Percentiles rank a stretch among this genome's conserved stretches.
These are phyloP conservation scores for Penicillium cataractarum DNA, from an alignment of 495 filamentous ascomycete genomes.

Conservation along the genomic window DNA sequence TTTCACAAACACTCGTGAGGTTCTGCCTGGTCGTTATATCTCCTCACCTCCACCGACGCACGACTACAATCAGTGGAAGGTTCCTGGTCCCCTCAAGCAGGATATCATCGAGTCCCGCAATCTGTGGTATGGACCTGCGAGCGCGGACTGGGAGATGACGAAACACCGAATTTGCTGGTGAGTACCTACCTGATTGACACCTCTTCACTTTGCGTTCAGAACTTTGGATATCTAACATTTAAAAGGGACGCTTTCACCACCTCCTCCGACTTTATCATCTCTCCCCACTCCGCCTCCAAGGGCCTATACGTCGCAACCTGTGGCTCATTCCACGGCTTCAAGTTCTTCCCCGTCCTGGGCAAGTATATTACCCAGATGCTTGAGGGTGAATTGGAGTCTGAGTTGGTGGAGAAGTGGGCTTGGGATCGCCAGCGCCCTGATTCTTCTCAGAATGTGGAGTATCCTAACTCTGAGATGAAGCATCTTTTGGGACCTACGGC, in stretches of 20 bases:
- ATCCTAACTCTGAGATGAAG: constrained; percentile 41
- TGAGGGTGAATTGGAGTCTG: constrained; percentile 46
- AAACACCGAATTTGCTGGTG: constrained; percentile 52
- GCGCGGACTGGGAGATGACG: constrained; percentile 39
- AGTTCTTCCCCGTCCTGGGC: constrained; percentile 64
- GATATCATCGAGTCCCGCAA: constrained; percentile 40
- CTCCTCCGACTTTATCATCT: constrained; percentile 60
- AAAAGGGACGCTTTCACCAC: constrained; percentile 45
- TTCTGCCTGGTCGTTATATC: constrained; percentile 43
- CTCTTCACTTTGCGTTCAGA: not conserved
- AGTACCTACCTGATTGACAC: constrained; percentile 14
- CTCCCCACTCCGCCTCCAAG: constrained; percentile 52
- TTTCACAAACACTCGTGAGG: constrained; percentile 54
- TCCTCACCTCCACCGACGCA: constrained; percentile 51
- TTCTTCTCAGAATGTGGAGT: constrained; percentile 39
- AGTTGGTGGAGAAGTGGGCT: constrained; percentile 52
- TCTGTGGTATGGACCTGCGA: constrained; percentile 43
- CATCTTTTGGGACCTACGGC: constrained; percentile 33
- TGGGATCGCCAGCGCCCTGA: constrained; percentile 57
- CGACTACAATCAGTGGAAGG: constrained; percentile 53
- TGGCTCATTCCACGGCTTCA: constrained; percentile 58
- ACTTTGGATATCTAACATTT: constrained; percentile 20
- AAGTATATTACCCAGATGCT: constrained; percentile 62
- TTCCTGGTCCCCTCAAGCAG: constrained; percentile 41
- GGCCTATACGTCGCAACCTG: constrained; percentile 55